Evolutionary conservation across 148 eudicot species (phyloP), one percentile per base, ranked within the genome.

Genomic region (Fagopyrum esculentum): DNA sequence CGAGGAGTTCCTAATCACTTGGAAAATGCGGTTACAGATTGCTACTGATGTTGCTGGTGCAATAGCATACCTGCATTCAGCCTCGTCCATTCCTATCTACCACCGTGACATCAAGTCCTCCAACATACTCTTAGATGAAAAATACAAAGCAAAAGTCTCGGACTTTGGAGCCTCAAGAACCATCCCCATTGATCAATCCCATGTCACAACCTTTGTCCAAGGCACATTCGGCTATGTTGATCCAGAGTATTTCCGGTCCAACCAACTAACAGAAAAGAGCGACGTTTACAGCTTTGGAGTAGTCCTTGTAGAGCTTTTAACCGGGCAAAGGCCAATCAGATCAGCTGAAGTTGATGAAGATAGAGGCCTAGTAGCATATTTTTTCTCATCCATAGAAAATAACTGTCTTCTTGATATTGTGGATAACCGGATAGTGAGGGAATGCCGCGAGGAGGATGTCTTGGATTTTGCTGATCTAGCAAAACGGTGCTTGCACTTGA

Each of bases 161-260:
- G 86, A 84, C 73, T 84, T 84, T 49, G 84, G 84, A n/a, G 72
- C 77, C 7, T 84, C 86, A 47, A 80, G 77, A 76, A 60, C 74
- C 5, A 70, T 82, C 0, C 68, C 74, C 3, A 78, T 80, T n/a
- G 83, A 80, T 70, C 80, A 85, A 16, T 81, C 84, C 48, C 86
- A 84, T 46, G 17, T 81, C n/a, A 84, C 86, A 11, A 84, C 86
- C 4, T 74, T 45, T 0, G 83, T 85, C 9, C 63, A 64, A 29
- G 87, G 87, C 12, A 82, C 87, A 26, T 85, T 82, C 26, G 87
- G 84, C 1, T 84, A 84, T 61, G 63, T 84, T 40, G 87, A 84
- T 57, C 87, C 87, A 0, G 84, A 79, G 77, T 84, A 84, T 61
- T 82, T 84, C 9, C 83, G 68, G 7, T 75, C 82, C 29, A 77